Evolutionary conservation across 192 early-diverging fungal species (phyloP).

Genomic region (Obelidium mucronatum): DNA sequence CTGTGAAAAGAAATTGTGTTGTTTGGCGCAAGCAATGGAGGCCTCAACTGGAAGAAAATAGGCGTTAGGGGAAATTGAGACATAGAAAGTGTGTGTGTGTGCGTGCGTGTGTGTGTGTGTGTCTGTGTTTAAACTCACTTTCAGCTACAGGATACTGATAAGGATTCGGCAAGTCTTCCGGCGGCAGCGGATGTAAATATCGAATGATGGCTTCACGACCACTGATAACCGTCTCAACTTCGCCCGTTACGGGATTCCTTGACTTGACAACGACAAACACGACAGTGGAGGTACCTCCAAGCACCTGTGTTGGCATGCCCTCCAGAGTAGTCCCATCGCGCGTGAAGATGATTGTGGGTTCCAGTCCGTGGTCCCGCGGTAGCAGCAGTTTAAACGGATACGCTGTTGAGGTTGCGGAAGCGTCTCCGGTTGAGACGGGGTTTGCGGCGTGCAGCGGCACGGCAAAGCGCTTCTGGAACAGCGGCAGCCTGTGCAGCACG

Average conservation of each 20-base stretch:
- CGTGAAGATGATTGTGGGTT: background rate
- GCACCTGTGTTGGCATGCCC: background rate
- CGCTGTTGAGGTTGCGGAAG: background rate
- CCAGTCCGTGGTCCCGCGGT: background rate
- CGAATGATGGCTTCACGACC: background rate
- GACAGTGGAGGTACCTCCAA: background rate
- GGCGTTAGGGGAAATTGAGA: no score
- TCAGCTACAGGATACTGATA: no score
- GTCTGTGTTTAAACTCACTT: background rate
- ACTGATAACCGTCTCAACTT: background rate
- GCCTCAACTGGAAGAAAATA: no score
- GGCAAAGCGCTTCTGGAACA: background rate
- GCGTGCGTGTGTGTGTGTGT: background rate
- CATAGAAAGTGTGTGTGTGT: background rate
- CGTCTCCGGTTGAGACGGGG: no score
- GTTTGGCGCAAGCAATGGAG: no score
- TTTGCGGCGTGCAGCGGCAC: no score
- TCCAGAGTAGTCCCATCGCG: background rate
- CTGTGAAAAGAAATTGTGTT: background rate
- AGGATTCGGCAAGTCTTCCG: no score
- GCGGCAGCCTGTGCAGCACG: background rate
- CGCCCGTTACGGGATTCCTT: background rate
- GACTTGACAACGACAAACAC: slow-evolving; percentile 3
- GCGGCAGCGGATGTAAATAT: background rate
- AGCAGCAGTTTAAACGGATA: slow-evolving; percentile 1